Conservation (phyloP, 2,329 filamentous ascomycete genomes). For the Dactylellina sp. region DNA sequence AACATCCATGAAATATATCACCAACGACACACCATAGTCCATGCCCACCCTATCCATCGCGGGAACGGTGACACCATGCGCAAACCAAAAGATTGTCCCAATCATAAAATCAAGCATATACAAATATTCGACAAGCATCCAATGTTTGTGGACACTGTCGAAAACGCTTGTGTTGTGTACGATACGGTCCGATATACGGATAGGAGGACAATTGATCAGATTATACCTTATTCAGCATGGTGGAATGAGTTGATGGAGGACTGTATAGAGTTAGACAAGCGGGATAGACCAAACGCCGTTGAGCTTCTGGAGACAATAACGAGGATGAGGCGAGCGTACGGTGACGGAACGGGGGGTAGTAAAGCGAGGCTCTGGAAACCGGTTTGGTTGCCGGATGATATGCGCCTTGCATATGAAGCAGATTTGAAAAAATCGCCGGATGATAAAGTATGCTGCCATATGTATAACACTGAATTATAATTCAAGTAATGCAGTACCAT, state of each 20-base stretch:
- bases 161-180: too few species aligned
- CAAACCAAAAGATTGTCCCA: not conserved
- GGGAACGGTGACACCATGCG: not conserved
- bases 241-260: constrained; percentile 18
- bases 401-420: not conserved
- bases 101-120: not conserved
- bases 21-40: not conserved
- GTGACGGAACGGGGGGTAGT: constrained; percentile 17
- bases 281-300: constrained; percentile 26
- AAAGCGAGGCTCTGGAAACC: constrained; percentile 20
- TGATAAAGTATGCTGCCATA: not conserved
- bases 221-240: constrained; percentile 23
- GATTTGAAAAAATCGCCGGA: not conserved
- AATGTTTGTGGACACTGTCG: too few species aligned
- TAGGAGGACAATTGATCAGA: too few species aligned
- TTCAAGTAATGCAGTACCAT: too few species aligned
- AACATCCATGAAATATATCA: not conserved
- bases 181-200: too few species aligned
- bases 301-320: constrained; percentile 23
- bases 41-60: not conserved
- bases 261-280: constrained; percentile 29
- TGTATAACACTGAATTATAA: too few species aligned
- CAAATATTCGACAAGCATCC: too few species aligned
- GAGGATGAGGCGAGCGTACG: constrained; percentile 9
- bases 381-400: constrained; percentile 19